Percentiles rank a stretch among this genome's conserved stretches.
Evolutionary conservation across 2,329 filamentous ascomycete genomes (phyloP).

Genomic region (Dryadomyces quercus-mongolicae): DNA sequence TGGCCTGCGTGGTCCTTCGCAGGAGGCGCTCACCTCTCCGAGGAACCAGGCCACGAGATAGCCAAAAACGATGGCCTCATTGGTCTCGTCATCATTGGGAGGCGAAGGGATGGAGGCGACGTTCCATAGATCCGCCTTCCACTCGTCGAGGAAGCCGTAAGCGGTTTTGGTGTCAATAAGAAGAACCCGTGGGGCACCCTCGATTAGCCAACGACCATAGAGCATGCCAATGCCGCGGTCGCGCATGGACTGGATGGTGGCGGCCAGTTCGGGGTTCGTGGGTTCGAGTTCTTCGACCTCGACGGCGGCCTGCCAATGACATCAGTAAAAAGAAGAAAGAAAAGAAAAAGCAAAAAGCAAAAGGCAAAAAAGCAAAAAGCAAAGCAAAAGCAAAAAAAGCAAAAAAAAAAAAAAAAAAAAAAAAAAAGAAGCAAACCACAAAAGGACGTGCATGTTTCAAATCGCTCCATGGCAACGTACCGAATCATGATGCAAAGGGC

Average conservation of each 20-base stretch:
- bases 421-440: no score
- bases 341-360: background rate
- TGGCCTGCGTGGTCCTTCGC: background rate
- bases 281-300: slow-evolving; percentile 92
- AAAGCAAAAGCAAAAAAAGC: no score
- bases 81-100: slow-evolving; percentile 83
- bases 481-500: slow-evolving; percentile 82
- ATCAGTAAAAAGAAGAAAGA: background rate
- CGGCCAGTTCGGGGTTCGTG: slow-evolving; percentile 62
- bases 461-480: slow-evolving; percentile 29
- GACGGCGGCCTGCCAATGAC: slow-evolving; percentile 61
- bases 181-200: slow-evolving; percentile 85
- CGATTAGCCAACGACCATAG: slow-evolving; percentile 95
- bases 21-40: slow-evolving; percentile 59
- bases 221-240: slow-evolving; percentile 80
- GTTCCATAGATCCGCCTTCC: slow-evolving; percentile 95
- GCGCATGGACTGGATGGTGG: slow-evolving; percentile 85
- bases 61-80: slow-evolving; percentile 94
- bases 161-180: slow-evolving; percentile 92
- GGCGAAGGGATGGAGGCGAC: slow-evolving; percentile 88
- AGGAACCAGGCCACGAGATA: slow-evolving; percentile 97
- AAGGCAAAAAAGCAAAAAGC: background rate
- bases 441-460: no score
- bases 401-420: background rate
- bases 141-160: slow-evolving; percentile 85